Base-by-base conservation (phyloP, 2,329 filamentous ascomycete genomes). In the Penicillium sumatraense region DNA sequence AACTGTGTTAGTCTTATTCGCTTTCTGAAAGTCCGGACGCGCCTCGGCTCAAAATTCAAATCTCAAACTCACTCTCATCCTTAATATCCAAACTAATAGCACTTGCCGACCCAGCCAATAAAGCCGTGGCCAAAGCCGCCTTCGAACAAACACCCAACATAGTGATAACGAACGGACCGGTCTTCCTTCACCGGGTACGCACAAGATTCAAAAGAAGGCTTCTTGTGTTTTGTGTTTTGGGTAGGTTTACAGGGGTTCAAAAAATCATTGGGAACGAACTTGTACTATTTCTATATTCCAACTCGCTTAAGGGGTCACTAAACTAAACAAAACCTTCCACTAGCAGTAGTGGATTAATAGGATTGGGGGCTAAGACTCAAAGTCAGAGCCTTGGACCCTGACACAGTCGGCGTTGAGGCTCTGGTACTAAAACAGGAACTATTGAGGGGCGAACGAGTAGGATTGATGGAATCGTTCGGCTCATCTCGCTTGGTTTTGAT, bases 81-180 rank as follows among this genome's bases (percentile, higher is more conserved):
- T 36, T 49, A 29, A 54, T 44, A 23, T 54, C 38, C 52, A 54
- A 36, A 18, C 42, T 29, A 38, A 54, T 54, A 6, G 52, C 52
- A 16, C 16, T 27, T 13, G 42, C 42, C 3, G 42, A 46, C 10
- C 42, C 26, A 21, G 42, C 42, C n/a, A 46, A 18, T 27, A 46
- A 18, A 14, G 42, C 3, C 11, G n/a, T 18, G 26, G 42, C 27
- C 11, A 46, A 8, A 4, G 26, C 42, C 42, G 42, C 11, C 42
- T 31, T 46, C 26, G 14, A 33, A 21, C 4, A 31, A 13, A 9
- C 26, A 20, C 42, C 42, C 16, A 46, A 21, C 42, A 46, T 46
- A 8, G 11, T 8, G 23, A n/a, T n/a, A n/a, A n/a, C n/a, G n/a
- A n/a, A n/a, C 24, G 16, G 6, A 27, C 31, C 23, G 26, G 13